Base-by-base conservation (phyloP, 306 rosid genomes). In the Vigna unguiculata region DNA sequence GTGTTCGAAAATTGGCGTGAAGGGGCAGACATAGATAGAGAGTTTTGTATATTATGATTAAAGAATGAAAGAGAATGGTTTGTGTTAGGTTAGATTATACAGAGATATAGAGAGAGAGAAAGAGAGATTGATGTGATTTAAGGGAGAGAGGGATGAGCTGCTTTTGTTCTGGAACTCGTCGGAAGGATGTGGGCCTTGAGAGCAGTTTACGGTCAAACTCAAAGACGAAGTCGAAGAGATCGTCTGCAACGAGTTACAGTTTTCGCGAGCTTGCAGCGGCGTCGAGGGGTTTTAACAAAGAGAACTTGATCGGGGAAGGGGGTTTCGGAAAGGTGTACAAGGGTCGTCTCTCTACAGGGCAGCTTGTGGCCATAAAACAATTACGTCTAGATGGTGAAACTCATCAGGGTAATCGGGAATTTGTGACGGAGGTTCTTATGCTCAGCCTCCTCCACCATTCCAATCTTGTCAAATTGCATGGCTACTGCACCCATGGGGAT, bases 301-400 rank as follows among this genome's bases (percentile, higher is more conserved):
- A 83, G 53, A 90, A 92, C 70, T 80, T 90, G 88, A 82, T 90
- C 25, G 97, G 97, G 7, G 96, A 93, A 86, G 97, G 97, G 15
- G 97, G 97, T 55, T 93, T 93, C 72, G 97, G 97, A 76, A 91
- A 83, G 69, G 97, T 93, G 62, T 93, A 80, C 85, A 90, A 90
- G 84, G 97, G 97, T 41, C 89, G 88, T 52, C 82, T 93, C 17
- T 89, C 88, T 6, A 34, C 90, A 1, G 90, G 85, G 61, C 91
- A 86, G 93, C 83, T 88, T 62, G 96, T 90, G 75, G 97, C 97
- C 11, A 64, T 93, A 53, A 93, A 93, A 80, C 96, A 88, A 79
- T 92, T 92, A 45, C 84, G 78, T 74, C 92, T 82, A 12, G 71
- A 65, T 19, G 71, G 71, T 9, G 90, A 87, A 2, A 90, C 89